Percentiles rank a stretch among this genome's conserved stretches.
Conservation (phyloP, 1,284 basidiomycete species). For the Naganishia albida region DNA sequence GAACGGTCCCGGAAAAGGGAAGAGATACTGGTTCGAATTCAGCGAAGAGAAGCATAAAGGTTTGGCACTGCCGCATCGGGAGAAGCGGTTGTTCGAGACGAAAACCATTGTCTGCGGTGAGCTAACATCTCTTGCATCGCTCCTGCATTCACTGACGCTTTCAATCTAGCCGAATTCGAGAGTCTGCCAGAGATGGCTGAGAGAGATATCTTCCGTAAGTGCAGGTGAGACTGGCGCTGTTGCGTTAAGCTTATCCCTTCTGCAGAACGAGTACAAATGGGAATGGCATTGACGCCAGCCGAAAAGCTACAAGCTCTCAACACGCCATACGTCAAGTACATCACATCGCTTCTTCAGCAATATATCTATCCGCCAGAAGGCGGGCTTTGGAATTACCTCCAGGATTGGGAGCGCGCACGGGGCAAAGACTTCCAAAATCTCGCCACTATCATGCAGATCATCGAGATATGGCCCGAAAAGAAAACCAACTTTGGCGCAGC, state of each 20-base stretch:
- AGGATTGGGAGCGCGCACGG: conserved; percentile 31
- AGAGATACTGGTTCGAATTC: conserved; percentile 43
- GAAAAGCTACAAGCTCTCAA: conserved; percentile 49
- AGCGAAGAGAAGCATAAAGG: conserved; percentile 10
- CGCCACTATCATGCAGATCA: conserved; percentile 18
- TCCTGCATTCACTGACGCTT: background rate
- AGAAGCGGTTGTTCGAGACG: conserved; percentile 45
- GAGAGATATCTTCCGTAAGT: conserved; percentile 53
- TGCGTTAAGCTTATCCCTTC: background rate
- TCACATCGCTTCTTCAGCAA: conserved; percentile 40
- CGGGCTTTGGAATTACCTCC: conserved; percentile 17
- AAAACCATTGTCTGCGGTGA: conserved; percentile 43
- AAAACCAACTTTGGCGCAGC: conserved; percentile 2
- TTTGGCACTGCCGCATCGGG: conserved; percentile 35
- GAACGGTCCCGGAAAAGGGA: conserved; percentile 29
- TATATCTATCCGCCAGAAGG: conserved; percentile 9
- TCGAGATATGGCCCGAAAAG: conserved; percentile 23
- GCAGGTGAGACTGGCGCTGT: conserved; percentile 26
- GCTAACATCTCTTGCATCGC: conserved; percentile 11
- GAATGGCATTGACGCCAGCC: conserved; percentile 47
- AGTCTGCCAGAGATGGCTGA: conserved; percentile 42
- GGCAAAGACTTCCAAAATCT: conserved; percentile 30
- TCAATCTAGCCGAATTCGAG: conserved; percentile 34
- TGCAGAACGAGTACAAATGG: conserved; percentile 51
- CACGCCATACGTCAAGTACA: conserved; percentile 43